Conservation (phyloP, 2,329 filamentous ascomycete species). For the Penicillium italicum region DNA sequence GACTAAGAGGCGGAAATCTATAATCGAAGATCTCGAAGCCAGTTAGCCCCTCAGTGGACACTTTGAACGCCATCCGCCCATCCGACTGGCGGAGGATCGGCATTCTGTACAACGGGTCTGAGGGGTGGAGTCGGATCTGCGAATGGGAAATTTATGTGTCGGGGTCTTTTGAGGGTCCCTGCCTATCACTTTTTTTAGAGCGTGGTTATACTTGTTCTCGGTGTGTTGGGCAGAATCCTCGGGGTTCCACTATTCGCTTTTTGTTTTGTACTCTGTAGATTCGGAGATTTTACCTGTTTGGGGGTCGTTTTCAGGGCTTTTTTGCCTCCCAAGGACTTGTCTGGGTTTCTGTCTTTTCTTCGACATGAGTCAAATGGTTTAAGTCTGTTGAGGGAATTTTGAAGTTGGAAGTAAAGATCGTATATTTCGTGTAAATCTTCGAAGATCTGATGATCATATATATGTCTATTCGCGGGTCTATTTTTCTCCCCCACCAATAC, state of each 20-base stretch:
- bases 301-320: background rate
- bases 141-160: background rate
- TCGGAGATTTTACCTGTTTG: background rate
- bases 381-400: too few species aligned
- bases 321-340: background rate
- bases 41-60: background rate
- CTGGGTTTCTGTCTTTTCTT: background rate
- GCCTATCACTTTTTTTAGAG: constrained; percentile 21
- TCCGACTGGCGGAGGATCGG: constrained; percentile 5
- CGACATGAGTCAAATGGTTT: background rate
- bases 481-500: background rate
- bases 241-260: background rate
- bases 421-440: constrained; percentile 2
- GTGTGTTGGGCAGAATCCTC: background rate
- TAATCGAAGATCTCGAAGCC: background rate
- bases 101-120: background rate
- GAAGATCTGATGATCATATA: constrained; percentile 8
- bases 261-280: too few species aligned
- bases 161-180: constrained; percentile 1
- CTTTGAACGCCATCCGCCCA: background rate
- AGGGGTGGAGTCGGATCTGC: background rate
- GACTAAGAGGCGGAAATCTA: background rate
- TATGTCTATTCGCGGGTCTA: constrained; percentile 3
- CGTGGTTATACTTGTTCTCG: background rate
- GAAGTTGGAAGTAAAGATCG: background rate